Conservation (phyloP, 2,329 filamentous ascomycete species). For the Cercospora canescens region DNA sequence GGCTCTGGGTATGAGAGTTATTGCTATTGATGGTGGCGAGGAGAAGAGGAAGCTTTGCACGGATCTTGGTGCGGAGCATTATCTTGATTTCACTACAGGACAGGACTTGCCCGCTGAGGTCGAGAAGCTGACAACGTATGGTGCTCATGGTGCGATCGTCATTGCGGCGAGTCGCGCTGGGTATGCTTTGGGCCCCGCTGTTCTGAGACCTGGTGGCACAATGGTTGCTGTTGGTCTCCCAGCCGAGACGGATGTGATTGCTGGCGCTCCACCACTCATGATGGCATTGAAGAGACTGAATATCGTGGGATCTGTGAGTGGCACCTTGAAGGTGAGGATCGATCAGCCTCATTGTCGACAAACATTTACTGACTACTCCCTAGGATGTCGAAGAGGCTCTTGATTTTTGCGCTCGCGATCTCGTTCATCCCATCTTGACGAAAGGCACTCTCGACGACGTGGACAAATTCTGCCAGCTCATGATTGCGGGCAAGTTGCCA, state of each 20-base stretch:
- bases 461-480: constrained; percentile 41
- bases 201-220: constrained; percentile 39
- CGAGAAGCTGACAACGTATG: constrained; percentile 38
- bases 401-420: constrained; percentile 45
- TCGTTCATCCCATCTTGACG: constrained; percentile 43
- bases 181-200: constrained; percentile 37
- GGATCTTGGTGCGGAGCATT: constrained; percentile 40
- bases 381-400: constrained; percentile 47
- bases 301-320: constrained; percentile 45
- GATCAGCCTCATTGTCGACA: background rate
- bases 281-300: constrained; percentile 44
- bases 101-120: constrained; percentile 40
- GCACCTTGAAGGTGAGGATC: constrained; percentile 39
- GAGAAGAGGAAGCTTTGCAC: constrained; percentile 40
- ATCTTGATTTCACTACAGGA: constrained; percentile 39
- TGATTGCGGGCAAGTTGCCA: constrained; percentile 41
- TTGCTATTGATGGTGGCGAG: constrained; percentile 41
- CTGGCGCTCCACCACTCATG: constrained; percentile 41
- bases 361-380: background rate
- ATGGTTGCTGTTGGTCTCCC: constrained; percentile 42
- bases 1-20: constrained; percentile 40
- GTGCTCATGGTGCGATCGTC: constrained; percentile 41
- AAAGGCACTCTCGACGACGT: constrained; percentile 43
- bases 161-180: constrained; percentile 37
- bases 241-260: constrained; percentile 35